Percentiles rank a stretch among this genome's conserved stretches.
These are phyloP conservation scores for Tuber umbilicatum DNA, from an alignment of 495 filamentous ascomycete species.

Conservation along the genomic window DNA sequence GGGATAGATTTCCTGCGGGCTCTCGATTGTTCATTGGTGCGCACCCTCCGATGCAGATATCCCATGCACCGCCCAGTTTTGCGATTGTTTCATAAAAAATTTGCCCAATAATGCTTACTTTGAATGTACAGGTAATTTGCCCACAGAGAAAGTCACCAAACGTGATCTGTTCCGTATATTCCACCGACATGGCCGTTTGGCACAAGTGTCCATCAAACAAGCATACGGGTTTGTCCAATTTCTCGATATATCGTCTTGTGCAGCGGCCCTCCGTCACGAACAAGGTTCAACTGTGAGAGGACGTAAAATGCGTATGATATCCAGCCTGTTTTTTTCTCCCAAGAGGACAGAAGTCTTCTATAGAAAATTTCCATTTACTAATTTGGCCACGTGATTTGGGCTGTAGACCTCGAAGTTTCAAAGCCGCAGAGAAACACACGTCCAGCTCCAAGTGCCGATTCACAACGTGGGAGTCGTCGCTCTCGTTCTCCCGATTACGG, in stretches of 20 bases:
- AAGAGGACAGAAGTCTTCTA: slow-evolving; percentile 12
- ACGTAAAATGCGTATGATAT: slow-evolving; percentile 76
- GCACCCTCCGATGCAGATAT: slow-evolving; percentile 43
- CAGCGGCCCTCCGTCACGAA: slow-evolving; percentile 63
- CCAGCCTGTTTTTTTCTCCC: slow-evolving; percentile 8
- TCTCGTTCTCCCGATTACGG: slow-evolving; percentile 67
- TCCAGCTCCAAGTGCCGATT: slow-evolving; percentile 44
- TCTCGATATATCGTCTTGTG: slow-evolving; percentile 64
- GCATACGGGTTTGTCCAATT: slow-evolving; percentile 98
- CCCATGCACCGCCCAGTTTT: slow-evolving; percentile 22
- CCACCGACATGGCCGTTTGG: slow-evolving; percentile 74
- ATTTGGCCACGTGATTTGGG: slow-evolving; percentile 18
- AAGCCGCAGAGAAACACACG: slow-evolving; percentile 76
- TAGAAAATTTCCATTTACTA: slow-evolving; percentile 1
- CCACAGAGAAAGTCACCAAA: slow-evolving; percentile 87
- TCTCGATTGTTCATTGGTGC: slow-evolving; percentile 88
- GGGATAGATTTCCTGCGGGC: slow-evolving; percentile 83
- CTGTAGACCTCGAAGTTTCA: slow-evolving; percentile 82
- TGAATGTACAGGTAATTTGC: slow-evolving; percentile 68
- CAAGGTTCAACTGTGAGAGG: slow-evolving; percentile 74
- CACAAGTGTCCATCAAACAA: slow-evolving; percentile 93
- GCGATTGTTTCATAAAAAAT: slow-evolving; percentile 24
- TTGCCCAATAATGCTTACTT: slow-evolving; percentile 37
- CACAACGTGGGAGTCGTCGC: slow-evolving; percentile 48
- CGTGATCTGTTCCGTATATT: slow-evolving; percentile 88